These are phyloP conservation scores for Neurospora sublineolata DNA, from an alignment of 495 filamentous ascomycete species.

Conservation along the genomic window DNA sequence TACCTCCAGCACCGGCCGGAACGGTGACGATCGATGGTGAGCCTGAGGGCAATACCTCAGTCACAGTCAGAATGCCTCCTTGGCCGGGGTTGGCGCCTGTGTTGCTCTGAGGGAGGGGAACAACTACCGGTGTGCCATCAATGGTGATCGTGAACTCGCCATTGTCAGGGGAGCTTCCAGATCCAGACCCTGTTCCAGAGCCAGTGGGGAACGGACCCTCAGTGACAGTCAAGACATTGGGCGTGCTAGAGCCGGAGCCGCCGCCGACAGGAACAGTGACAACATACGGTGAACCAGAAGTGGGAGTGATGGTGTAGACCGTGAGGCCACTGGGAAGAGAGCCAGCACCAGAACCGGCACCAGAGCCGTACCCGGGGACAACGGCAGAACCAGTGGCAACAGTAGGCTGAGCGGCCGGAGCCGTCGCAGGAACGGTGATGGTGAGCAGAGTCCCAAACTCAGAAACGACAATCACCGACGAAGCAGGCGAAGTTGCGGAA, in stretches of 20 bases:
- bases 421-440: neutral
- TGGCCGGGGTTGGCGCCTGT: neutral
- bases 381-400: neutral
- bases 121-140: neutral
- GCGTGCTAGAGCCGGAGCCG: neutral
- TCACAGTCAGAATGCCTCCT: neutral
- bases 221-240: neutral
- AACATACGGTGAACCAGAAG: constrained; percentile 6
- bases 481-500: neutral
- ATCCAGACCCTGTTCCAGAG: neutral
- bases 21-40: neutral
- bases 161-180: neutral
- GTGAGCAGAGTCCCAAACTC: neutral
- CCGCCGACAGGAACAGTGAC: constrained; percentile 3
- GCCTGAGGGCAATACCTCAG: neutral
- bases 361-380: neutral
- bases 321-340: neutral
- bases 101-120: neutral
- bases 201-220: neutral
- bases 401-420: neutral
- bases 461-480: neutral
- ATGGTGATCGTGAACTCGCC: neutral
- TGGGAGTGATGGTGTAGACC: constrained; percentile 7
- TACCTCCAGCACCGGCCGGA: neutral
- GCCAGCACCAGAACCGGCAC: neutral